phyloP scores from a whole-genome alignment of 306 rosid species.

The Psophocarpus tetragonolobus region DNA sequence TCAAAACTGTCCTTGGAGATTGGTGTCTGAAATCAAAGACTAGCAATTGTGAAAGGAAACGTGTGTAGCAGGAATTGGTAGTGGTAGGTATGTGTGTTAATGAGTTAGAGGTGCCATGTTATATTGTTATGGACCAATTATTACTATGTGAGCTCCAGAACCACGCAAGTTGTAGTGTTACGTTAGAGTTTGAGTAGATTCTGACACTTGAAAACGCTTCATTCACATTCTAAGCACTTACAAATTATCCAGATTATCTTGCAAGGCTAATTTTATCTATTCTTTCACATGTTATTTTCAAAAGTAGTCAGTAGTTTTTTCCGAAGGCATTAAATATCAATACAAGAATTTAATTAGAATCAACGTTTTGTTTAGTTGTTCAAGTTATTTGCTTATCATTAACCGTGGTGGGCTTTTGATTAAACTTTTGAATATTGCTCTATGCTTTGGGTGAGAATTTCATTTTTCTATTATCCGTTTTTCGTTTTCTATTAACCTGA shows the following conservation, averaged over 20 bases:
- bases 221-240: not conserved
- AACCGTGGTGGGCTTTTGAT: no score
- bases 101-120: not conserved
- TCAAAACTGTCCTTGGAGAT: not conserved
- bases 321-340: not conserved
- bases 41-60: not conserved
- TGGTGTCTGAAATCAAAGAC: constrained; percentile 15
- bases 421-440: no score
- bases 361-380: not conserved
- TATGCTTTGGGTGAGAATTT: no score
- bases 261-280: not conserved
- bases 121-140: not conserved
- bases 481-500: no score
- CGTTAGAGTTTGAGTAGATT: constrained; percentile 10
- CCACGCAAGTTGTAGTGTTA: not conserved
- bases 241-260: not conserved
- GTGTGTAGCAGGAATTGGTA: constrained; percentile 8
- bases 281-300: not conserved
- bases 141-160: not conserved
- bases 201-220: not conserved
- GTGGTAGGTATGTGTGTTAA: constrained; percentile 3
- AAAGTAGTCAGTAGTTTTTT: not conserved
- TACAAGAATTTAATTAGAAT: not conserved
- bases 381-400: not conserved
- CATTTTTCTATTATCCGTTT: no score